Base-by-base conservation (phyloP, 2,329 filamentous ascomycete genomes). In the Phaeoacremonium minimum region DNA sequence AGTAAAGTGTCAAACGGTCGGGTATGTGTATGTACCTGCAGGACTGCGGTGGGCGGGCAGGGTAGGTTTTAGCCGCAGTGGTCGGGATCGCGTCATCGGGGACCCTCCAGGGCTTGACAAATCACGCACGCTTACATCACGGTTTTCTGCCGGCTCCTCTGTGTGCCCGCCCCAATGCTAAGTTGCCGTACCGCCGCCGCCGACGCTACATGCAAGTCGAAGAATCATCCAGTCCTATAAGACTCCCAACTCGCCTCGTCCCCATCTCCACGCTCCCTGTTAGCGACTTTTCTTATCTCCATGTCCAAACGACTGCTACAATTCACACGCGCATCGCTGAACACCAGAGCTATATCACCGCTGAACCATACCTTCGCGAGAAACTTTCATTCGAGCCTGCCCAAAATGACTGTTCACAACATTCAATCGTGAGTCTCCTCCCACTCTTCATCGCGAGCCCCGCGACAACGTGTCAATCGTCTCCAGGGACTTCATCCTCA, bases 401-500 rank as follows among this genome's bases (percentile, higher is more conserved):
- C 61, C 58, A 67, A 56, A 40, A 67, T 67, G 64, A 58, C 56
- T 46, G 56, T 67, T 49, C 61, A 66, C 56, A 60, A 57, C 49
- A 45, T 66, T 41, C 39, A 47, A 30, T 55, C 50, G 63, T 66
- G 47, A 50, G 62, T 56, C 20, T 18, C 2, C 14, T 28, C 4
- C 4, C 16, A 15, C n/a, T 12, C 18, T 13, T 35, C 30, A 14
- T 16, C 7, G 7, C 9, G 32, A 13, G 11, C 16, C 17, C 17
- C 19, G 18, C 16, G 18, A 30, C 32, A 17, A 13, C 15, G 15
- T 32, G 18, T n/a, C 8, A 7, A 28, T 18, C 19, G 5, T 11
- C 14, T 9, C n/a, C n/a, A n/a, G n/a, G n/a, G n/a, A n/a, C n/a
- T n/a, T n/a, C n/a, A n/a, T n/a, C n/a, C n/a, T n/a, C n/a, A 26